Evolutionary conservation across 2,329 filamentous ascomycete genomes (phyloP).

Genomic region (Cladosporium colombiae): DNA sequence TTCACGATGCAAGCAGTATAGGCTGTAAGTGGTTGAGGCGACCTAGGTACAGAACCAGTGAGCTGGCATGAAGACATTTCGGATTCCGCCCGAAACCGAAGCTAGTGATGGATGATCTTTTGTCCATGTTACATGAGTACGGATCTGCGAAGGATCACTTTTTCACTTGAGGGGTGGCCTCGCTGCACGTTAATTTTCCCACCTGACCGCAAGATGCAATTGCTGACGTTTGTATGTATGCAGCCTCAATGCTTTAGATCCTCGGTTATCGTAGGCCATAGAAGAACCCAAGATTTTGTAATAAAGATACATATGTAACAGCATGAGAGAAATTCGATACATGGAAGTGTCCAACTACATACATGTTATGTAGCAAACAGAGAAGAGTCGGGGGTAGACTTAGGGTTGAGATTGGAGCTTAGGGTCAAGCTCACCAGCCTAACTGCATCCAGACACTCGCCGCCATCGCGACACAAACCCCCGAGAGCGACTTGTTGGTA

Average conservation of each 20-base stretch:
- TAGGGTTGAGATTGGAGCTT: neutral
- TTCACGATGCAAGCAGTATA: neutral
- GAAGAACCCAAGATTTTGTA: neutral
- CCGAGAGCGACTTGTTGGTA: constrained; percentile 8
- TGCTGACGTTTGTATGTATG: neutral
- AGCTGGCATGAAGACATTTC: neutral
- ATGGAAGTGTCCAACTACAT: neutral
- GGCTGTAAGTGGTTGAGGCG: neutral
- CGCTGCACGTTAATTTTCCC: neutral
- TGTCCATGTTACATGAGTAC: neutral
- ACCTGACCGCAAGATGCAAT: neutral
- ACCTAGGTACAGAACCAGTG: neutral
- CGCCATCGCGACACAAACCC: constrained; percentile 1
- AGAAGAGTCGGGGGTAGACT: neutral
- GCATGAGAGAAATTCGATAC: neutral
- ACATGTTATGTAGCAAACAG: neutral
- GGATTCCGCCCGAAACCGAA: neutral
- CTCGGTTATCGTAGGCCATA: neutral
- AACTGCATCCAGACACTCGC: neutral
- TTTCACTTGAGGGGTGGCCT: too few species aligned
- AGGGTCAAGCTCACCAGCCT: neutral
- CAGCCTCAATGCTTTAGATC: neutral
- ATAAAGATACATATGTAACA: neutral
- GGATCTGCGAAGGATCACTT: neutral
- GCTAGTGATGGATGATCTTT: neutral